phyloP scores from a whole-genome alignment of 2,329 filamentous ascomycete genomes.

The Xylariaceae sp. region DNA sequence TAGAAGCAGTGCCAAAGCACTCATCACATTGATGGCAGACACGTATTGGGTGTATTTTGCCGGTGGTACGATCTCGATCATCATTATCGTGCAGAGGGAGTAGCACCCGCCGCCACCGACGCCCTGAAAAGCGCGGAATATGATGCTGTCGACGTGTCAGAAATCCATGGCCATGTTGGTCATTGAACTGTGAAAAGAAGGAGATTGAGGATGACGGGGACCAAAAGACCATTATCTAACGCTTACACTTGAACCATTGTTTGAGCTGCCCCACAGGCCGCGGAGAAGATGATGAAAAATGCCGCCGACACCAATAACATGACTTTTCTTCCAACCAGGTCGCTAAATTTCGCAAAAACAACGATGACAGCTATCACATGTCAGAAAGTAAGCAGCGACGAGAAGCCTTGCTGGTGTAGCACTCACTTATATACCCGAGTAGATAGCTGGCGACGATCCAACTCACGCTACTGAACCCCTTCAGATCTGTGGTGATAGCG shows the following conservation, averaged over 20 bases:
- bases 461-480: conserved; percentile 2
- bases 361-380: neutral
- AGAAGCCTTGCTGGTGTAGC: neutral
- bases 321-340: conserved; percentile 1
- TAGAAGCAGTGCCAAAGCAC: conserved; percentile 7
- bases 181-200: neutral
- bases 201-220: too few species aligned
- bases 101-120: conserved; percentile 19
- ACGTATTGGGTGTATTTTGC: conserved; percentile 9
- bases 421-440: conserved; percentile 4
- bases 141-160: conserved; percentile 6
- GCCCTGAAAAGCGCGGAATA: conserved; percentile 22
- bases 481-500: conserved; percentile 2
- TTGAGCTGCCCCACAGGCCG: conserved; percentile 1
- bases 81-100: conserved; percentile 14
- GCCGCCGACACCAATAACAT: neutral
- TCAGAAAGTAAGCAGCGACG: neutral
- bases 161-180: neutral
- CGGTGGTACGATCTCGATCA: conserved; percentile 11
- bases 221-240: too few species aligned
- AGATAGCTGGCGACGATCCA: conserved; percentile 4
- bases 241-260: conserved; percentile 1
- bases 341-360: conserved; percentile 4
- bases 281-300: conserved; percentile 4
- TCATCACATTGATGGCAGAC: conserved; percentile 6